Evolutionary conservation across 495 filamentous ascomycete genomes (phyloP).

Genomic region (Neurospora sp.): DNA sequence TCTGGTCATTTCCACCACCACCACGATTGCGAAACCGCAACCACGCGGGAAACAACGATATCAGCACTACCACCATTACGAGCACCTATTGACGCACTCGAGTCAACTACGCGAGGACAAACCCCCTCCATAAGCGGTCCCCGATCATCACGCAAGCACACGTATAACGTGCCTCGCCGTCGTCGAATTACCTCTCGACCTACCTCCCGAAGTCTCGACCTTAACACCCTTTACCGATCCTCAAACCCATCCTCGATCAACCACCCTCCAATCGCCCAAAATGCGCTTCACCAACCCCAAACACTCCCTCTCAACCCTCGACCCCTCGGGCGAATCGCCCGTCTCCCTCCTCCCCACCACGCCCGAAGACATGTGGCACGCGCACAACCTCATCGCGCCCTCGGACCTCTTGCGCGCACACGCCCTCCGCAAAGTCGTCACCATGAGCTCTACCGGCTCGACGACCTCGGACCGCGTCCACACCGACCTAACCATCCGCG

Average conservation of each 20-base stretch:
- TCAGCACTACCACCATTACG: neutral
- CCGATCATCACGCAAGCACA: neutral
- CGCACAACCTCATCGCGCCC: slow-evolving; percentile 84
- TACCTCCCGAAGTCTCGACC: neutral
- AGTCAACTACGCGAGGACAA: neutral
- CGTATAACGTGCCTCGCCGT: neutral
- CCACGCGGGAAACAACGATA: neutral
- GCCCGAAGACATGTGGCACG: slow-evolving; percentile 98
- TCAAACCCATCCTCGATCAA: no score
- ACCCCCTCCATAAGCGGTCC: neutral
- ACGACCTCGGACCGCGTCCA: slow-evolving; percentile 66
- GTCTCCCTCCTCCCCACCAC: slow-evolving; percentile 81
- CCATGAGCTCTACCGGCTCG: slow-evolving; percentile 60
- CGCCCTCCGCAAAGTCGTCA: slow-evolving; percentile 71
- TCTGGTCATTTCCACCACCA: no score
- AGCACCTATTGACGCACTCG: neutral
- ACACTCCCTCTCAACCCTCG: slow-evolving; percentile 57
- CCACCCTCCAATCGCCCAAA: neutral
- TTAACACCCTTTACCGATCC: no score
- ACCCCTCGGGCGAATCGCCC: slow-evolving; percentile 46
- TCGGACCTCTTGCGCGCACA: slow-evolving; percentile 72
- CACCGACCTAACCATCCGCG: slow-evolving; percentile 67
- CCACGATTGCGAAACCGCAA: no score
- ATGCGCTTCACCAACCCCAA: slow-evolving; percentile 23
- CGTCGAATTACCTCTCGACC: neutral